phyloP scores from a whole-genome alignment of 2,329 filamentous ascomycete species.

The Fusarium sp. region DNA sequence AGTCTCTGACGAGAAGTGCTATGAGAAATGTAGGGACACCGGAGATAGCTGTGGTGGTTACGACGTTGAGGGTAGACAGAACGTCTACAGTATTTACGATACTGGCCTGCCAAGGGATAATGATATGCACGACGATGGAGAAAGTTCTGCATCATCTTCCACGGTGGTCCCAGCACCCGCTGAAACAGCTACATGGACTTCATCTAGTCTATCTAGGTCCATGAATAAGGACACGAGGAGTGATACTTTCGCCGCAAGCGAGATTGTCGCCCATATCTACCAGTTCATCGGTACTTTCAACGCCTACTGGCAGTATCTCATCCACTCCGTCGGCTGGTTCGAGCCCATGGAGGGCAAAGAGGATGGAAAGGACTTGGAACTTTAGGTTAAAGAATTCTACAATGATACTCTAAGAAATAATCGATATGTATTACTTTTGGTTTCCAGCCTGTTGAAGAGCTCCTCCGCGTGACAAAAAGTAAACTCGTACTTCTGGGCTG shows the following conservation, averaged over 20 bases:
- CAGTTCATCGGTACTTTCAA: not conserved
- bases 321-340: not conserved
- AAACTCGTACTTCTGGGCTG: not conserved
- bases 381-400: not conserved
- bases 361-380: not conserved
- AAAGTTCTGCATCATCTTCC: not conserved
- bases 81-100: not conserved
- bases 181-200: not conserved
- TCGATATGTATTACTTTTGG: too few relatives aligned
- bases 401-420: too few relatives aligned
- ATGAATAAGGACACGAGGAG: not conserved
- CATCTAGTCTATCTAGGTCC: not conserved
- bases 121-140: not conserved
- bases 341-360: not conserved
- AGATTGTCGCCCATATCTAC: not conserved
- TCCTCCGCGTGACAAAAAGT: too few relatives aligned
- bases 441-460: too few relatives aligned
- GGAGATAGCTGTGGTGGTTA: not conserved
- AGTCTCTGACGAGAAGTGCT: not conserved
- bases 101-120: too few relatives aligned
- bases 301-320: not conserved
- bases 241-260: not conserved
- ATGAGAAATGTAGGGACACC: not conserved
- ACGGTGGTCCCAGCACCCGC: not conserved
- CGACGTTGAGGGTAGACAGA: not conserved